A percentile compares a stretch with the other conserved stretches of the same genome.
These are phyloP conservation scores for Kwoniella sp. DNA, from an alignment of 768 basidiomycete species.

Conservation along the genomic window DNA sequence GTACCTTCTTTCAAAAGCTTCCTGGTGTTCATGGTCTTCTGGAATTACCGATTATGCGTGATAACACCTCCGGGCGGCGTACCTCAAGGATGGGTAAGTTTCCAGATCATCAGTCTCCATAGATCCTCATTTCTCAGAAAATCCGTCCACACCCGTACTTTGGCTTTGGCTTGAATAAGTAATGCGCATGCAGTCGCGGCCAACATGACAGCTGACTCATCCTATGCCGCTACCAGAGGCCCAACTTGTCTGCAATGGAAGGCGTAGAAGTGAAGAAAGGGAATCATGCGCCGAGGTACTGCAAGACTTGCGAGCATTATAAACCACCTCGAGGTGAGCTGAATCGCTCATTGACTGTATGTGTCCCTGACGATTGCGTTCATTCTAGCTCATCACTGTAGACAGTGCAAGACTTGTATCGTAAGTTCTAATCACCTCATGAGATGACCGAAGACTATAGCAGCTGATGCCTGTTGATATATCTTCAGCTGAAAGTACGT, in stretches of 20 bases:
- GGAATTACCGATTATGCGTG: conserved; percentile 87
- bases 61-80: conserved; percentile 81
- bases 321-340: conserved; percentile 70
- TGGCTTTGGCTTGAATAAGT: no score
- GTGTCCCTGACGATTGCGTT: background rate
- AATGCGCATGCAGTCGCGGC: no score
- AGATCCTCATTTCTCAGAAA: background rate
- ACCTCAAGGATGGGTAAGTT: conserved; percentile 72
- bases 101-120: background rate
- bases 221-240: conserved; percentile 64
- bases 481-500: conserved; percentile 77
- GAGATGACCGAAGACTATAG: background rate
- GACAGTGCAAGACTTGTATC: conserved; percentile 75
- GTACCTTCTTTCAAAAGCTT: conserved; percentile 59
- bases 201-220: conserved; percentile 10
- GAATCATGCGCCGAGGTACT: conserved; percentile 79
- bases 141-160: background rate
- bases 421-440: conserved; percentile 19
- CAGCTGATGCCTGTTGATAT: background rate
- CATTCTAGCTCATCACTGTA: conserved; percentile 78
- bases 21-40: conserved; percentile 74
- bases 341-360: no score
- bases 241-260: conserved; percentile 67
- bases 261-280: conserved; percentile 88
- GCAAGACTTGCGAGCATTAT: conserved; percentile 78